These are phyloP conservation scores for Miscanthus lutarioriparius DNA, from an alignment of 176 grass and related monocot species.

Conservation along the genomic window DNA sequence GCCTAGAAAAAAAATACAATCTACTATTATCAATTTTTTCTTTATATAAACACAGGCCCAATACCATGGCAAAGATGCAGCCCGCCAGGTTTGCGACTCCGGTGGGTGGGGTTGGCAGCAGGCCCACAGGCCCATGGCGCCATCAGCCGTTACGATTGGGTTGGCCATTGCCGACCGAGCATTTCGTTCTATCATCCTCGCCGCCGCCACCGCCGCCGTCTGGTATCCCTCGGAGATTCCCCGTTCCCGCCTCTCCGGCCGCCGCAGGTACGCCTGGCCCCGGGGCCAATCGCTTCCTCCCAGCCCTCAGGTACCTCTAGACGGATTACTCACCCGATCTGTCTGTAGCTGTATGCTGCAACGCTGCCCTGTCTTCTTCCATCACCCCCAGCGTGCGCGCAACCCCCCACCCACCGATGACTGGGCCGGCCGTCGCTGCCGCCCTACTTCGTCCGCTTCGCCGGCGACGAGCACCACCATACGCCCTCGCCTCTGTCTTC, in stretches of 20 bases:
- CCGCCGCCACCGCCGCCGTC: conserved; percentile 13
- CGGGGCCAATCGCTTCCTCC: not conserved
- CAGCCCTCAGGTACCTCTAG: not conserved
- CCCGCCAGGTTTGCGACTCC: not conserved
- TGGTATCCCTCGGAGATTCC: not conserved
- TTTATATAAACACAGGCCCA: not conserved
- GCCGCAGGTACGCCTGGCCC: not conserved
- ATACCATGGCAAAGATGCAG: not conserved
- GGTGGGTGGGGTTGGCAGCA: not conserved
- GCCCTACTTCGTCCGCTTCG: not conserved
- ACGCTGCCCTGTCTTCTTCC: not conserved
- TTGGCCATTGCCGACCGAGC: conserved; percentile 10
- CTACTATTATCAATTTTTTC: no score
- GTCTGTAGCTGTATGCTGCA: not conserved
- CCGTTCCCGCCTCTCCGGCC: not conserved
- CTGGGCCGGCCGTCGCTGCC: not conserved
- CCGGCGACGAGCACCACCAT: not conserved
- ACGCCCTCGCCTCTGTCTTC: not conserved
- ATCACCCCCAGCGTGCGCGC: not conserved
- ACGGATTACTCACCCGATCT: not conserved
- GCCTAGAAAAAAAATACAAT: no score
- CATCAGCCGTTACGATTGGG: conserved; percentile 15
- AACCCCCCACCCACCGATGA: not conserved
- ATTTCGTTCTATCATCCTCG: not conserved
- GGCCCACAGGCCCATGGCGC: not conserved